phyloP scores from a whole-genome alignment of 2,329 filamentous ascomycete genomes.

The Xylaria sp. region DNA sequence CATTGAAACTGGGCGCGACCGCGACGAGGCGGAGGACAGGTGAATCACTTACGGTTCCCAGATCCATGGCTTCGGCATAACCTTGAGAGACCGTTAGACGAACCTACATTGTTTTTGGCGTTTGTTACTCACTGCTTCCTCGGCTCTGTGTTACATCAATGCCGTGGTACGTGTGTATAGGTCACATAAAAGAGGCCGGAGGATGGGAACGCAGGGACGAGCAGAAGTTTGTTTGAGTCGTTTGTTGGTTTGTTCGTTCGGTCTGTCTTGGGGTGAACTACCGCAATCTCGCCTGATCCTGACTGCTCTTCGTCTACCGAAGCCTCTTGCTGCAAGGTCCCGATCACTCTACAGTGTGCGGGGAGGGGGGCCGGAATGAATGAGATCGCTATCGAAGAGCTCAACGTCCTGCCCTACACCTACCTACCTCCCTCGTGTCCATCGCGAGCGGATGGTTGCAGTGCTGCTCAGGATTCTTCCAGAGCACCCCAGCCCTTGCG shows the following conservation, averaged over 20 bases:
- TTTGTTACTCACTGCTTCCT: constrained; percentile 4
- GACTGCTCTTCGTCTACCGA: constrained; percentile 31
- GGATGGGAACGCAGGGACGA: background rate
- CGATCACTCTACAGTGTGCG: constrained; percentile 34
- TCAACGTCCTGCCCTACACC: background rate
- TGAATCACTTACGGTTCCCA: constrained; percentile 30
- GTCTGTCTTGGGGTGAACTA: background rate
- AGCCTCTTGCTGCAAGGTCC: constrained; percentile 35
- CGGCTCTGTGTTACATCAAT: constrained; percentile 26
- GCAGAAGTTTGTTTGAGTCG: background rate
- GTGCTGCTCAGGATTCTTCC: constrained; percentile 30
- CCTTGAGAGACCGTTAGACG: constrained; percentile 35
- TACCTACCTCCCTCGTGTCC: background rate
- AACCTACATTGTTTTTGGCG: constrained; percentile 13
- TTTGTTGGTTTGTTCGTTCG: no score
- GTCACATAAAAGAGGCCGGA: background rate
- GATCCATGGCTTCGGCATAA: constrained; percentile 37
- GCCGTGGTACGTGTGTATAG: constrained; percentile 25
- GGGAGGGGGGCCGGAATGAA: background rate
- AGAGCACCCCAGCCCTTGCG: constrained; percentile 27
- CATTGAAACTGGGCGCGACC: constrained; percentile 12
- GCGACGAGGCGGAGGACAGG: constrained; percentile 3
- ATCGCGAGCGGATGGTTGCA: constrained; percentile 30
- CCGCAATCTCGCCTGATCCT: constrained; percentile 14
- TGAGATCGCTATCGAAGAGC: constrained; percentile 9